Percentiles rank a stretch among this genome's conserved stretches.
Conservation (phyloP, 371 early-diverging fungal species). For the Encephalitozoon intestinalis region DNA sequence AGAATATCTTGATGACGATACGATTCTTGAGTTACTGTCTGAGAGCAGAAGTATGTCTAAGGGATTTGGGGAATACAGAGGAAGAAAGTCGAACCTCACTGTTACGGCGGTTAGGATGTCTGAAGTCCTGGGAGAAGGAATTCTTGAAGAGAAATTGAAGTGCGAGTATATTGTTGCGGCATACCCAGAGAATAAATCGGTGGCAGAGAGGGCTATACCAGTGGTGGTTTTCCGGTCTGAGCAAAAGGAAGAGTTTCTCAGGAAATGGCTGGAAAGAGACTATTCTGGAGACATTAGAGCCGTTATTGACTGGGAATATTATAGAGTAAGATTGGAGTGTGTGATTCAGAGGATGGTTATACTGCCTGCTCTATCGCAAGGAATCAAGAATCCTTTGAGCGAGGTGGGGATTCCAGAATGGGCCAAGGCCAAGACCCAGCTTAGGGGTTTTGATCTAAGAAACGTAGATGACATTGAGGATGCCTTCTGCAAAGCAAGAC, state of each 20-base stretch:
- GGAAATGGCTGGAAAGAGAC: conserved; percentile 72
- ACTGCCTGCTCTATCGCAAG: conserved; percentile 94
- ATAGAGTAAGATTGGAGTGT: conserved; percentile 81
- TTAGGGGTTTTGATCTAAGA: background rate
- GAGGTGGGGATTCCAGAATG: conserved; percentile 80
- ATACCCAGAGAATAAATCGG: conserved; percentile 74
- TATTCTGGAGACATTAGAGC: conserved; percentile 71
- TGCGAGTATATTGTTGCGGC: conserved; percentile 87
- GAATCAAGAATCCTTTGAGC: conserved; percentile 79
- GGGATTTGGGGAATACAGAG: conserved; percentile 75
- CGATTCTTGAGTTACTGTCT: conserved; percentile 87
- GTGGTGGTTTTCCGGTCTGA: conserved; percentile 84
- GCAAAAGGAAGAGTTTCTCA: conserved; percentile 70
- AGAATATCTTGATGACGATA: conserved; percentile 71
- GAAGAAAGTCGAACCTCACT: conserved; percentile 80
- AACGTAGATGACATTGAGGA: conserved; percentile 30
- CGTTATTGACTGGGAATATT: conserved; percentile 96
- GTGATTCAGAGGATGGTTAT: conserved; percentile 91
- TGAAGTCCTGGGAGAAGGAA: conserved; percentile 84
- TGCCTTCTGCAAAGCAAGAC: background rate
- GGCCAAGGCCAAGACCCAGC: conserved; percentile 53
- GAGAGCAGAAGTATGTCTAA: conserved; percentile 94
- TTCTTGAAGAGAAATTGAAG: conserved; percentile 87
- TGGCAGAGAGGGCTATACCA: conserved; percentile 89
- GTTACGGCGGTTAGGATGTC: conserved; percentile 85